These are phyloP conservation scores for Termitomyces titanicus DNA, from an alignment of 768 basidiomycete genomes.

Conservation along the genomic window DNA sequence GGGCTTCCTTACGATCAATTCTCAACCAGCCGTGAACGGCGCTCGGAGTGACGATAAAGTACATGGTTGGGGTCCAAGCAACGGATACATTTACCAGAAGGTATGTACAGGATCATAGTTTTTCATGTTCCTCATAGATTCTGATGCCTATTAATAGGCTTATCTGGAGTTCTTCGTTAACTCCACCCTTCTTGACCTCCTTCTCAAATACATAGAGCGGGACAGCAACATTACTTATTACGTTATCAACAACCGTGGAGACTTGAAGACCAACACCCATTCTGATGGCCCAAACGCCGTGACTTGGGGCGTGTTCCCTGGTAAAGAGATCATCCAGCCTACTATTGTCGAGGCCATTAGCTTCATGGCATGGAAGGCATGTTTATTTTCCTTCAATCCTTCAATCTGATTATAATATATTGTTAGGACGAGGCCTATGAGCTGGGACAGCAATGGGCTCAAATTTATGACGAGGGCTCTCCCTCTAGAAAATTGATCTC, in stretches of 20 bases:
- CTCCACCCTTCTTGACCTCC: constrained; percentile 64
- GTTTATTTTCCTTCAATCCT: constrained; percentile 14
- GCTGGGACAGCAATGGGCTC: constrained; percentile 88
- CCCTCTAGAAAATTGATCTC: constrained; percentile 71
- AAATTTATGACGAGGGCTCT: constrained; percentile 76
- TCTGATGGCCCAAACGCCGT: constrained; percentile 98
- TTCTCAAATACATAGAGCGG: constrained; percentile 79
- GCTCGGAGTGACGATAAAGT: constrained; percentile 78
- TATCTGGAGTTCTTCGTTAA: constrained; percentile 95
- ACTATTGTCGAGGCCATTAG: constrained; percentile 97
- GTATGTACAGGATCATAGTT: constrained; percentile 28
- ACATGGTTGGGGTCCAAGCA: constrained; percentile 92
- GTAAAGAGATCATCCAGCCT: constrained; percentile 94
- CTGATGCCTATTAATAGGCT: constrained; percentile 47
- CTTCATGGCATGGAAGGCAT: constrained; percentile 97
- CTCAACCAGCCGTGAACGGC: constrained; percentile 94
- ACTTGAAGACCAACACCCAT: constrained; percentile 91
- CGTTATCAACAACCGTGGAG: constrained; percentile 93
- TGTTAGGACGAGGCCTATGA: constrained; percentile 89
- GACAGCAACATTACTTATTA: constrained; percentile 93
- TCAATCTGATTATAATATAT: constrained; percentile 5
- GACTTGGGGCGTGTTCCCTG: constrained; percentile 97
- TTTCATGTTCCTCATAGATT: not conserved
- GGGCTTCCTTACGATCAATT: constrained; percentile 96
- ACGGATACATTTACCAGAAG: constrained; percentile 97